Evolutionary conservation across 495 filamentous ascomycete genomes (phyloP).

Genomic region (Trichoderma reesei): DNA sequence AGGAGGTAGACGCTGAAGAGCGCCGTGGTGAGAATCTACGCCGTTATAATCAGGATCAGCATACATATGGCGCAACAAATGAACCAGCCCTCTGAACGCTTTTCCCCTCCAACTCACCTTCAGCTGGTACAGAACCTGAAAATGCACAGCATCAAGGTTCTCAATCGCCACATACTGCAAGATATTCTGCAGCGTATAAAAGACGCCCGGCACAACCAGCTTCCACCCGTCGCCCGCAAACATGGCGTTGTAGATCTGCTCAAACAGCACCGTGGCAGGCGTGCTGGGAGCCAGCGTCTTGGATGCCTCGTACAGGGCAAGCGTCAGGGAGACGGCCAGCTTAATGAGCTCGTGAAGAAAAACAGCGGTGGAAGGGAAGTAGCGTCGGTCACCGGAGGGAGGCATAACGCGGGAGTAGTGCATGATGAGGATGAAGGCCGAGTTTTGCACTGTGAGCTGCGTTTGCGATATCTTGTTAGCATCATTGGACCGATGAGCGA

Average conservation of each 20-base stretch:
- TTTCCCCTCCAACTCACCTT: conserved; percentile 36
- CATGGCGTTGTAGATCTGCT: conserved; percentile 65
- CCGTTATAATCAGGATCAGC: neutral
- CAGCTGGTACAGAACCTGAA: conserved; percentile 86
- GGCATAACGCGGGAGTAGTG: conserved; percentile 95
- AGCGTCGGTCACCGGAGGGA: conserved; percentile 66
- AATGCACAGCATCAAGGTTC: conserved; percentile 83
- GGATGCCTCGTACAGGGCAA: conserved; percentile 81
- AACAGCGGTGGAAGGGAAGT: conserved; percentile 88
- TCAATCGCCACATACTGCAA: conserved; percentile 87
- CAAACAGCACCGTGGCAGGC: conserved; percentile 68
- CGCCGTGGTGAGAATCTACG: conserved; percentile 70
- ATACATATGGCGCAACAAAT: no score
- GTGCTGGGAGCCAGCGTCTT: conserved; percentile 61
- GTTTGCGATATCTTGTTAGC: conserved; percentile 6
- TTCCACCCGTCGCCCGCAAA: conserved; percentile 97
- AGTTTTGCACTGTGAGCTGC: conserved; percentile 73
- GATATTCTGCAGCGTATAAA: conserved; percentile 86
- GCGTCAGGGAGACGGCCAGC: conserved; percentile 71
- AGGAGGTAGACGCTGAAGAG: conserved; percentile 78
- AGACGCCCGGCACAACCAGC: conserved; percentile 73
- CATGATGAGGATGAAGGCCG: conserved; percentile 68
- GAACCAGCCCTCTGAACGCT: neutral
- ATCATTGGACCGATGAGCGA: no score
- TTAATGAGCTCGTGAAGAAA: conserved; percentile 92